Percentiles rank a stretch among this genome's conserved stretches.
These are phyloP conservation scores for Candolleomyces eurysporus DNA, from an alignment of 768 basidiomycete genomes.

Conservation along the genomic window DNA sequence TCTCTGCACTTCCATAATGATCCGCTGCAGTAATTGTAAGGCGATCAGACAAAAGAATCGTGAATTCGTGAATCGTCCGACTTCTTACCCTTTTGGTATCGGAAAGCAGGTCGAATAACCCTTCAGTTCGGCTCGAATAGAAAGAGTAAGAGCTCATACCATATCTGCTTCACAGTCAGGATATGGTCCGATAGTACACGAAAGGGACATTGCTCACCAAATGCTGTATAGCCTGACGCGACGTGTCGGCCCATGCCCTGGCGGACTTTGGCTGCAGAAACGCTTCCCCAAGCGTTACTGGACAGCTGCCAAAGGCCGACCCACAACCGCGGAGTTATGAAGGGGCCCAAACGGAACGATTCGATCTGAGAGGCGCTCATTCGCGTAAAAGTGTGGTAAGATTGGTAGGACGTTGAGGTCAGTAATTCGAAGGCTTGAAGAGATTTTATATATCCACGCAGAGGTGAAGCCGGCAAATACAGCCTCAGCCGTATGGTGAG, in stretches of 20 bases:
- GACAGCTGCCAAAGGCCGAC: constrained; percentile 85
- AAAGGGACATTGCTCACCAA: constrained; percentile 37
- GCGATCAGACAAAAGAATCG: neutral
- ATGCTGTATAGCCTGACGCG: constrained; percentile 60
- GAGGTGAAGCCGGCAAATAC: constrained; percentile 18
- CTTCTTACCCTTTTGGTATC: constrained; percentile 26
- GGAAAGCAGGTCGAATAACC: neutral
- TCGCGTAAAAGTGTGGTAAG: neutral
- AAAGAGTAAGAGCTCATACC: constrained; percentile 22
- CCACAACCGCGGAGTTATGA: constrained; percentile 64
- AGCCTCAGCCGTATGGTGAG: constrained; percentile 10
- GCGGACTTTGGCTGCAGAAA: constrained; percentile 61
- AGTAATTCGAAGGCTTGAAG: neutral
- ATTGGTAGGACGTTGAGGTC: neutral
- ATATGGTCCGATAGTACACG: neutral
- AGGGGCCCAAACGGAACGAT: constrained; percentile 55
- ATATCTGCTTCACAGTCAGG: constrained; percentile 29
- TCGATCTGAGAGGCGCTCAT: constrained; percentile 28
- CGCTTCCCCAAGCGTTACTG: constrained; percentile 82
- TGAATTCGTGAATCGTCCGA: neutral
- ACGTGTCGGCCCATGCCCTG: constrained; percentile 65
- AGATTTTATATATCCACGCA: constrained; percentile 15
- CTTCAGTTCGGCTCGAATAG: neutral
- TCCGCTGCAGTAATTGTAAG: constrained; percentile 50
- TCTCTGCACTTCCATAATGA: constrained; percentile 83